Evolutionary conservation across 768 basidiomycete species (phyloP).

Genomic region (Auricularia sp.): DNA sequence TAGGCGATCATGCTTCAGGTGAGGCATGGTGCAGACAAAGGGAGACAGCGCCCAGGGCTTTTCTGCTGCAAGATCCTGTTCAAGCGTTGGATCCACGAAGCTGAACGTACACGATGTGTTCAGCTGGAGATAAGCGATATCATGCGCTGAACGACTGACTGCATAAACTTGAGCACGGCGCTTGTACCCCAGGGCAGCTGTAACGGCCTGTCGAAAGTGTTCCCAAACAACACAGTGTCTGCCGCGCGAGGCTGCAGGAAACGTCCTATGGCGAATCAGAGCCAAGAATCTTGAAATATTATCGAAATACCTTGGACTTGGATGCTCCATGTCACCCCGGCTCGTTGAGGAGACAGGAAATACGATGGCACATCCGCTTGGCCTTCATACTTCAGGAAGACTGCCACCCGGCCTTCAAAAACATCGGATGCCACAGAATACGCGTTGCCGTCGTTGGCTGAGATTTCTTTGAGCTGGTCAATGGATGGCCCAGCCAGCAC

Average conservation of each 20-base stretch:
- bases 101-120: slow-evolving; percentile 25
- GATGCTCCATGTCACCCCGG: slow-evolving; percentile 82
- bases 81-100: slow-evolving; percentile 79
- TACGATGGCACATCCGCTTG: slow-evolving; percentile 49
- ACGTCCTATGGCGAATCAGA: not conserved
- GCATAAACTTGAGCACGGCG: slow-evolving; percentile 72
- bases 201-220: slow-evolving; percentile 70
- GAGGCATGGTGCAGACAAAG: slow-evolving; percentile 70
- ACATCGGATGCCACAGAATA: slow-evolving; percentile 45
- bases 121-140: not conserved
- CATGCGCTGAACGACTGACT: slow-evolving; percentile 32
- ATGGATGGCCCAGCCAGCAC: slow-evolving; percentile 63
- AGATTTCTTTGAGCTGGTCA: slow-evolving; percentile 44
- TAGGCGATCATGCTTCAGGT: slow-evolving; percentile 46
- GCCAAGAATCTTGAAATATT: too few relatives aligned
- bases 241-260: slow-evolving; percentile 59
- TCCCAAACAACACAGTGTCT: slow-evolving; percentile 86
- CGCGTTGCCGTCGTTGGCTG: slow-evolving; percentile 55
- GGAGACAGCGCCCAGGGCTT: slow-evolving; percentile 92
- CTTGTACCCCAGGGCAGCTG: slow-evolving; percentile 73
- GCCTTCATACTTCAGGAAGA: slow-evolving; percentile 63
- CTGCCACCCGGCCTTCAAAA: slow-evolving; percentile 68
- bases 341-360: slow-evolving; percentile 57
- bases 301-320: slow-evolving; percentile 60
- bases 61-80: slow-evolving; percentile 66